Evolutionary conservation across 192 early-diverging fungal genomes (phyloP).

Genomic region (Haplosporangium gracile): DNA sequence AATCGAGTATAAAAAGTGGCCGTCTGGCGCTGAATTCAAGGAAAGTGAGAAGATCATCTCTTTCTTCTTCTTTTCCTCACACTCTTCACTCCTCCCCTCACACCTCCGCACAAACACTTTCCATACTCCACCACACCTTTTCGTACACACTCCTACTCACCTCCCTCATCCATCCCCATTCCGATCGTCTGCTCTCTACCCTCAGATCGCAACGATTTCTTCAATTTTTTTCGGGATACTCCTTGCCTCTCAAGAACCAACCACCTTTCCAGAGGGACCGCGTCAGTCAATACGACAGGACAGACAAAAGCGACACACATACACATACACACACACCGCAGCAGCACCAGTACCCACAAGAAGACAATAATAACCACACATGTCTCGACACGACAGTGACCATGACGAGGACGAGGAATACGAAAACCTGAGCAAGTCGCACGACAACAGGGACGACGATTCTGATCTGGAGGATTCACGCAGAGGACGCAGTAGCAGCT

Average conservation of each 20-base stretch:
- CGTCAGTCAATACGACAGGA: not conserved
- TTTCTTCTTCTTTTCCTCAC: constrained; percentile 11
- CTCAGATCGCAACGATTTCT: not conserved
- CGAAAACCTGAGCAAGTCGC: constrained; percentile 37
- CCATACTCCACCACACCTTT: not conserved
- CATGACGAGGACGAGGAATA: constrained; percentile 60
- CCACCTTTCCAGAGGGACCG: not conserved
- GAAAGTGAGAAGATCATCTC: constrained; percentile 35
- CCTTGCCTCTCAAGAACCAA: not conserved
- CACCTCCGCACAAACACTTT: not conserved
- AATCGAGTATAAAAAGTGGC: constrained; percentile 10
- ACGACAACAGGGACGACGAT: constrained; percentile 35
- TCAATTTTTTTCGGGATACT: not conserved
- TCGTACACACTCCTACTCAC: not conserved
- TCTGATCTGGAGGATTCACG: constrained; percentile 44
- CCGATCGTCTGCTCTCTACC: not conserved
- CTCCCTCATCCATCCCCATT: not conserved
- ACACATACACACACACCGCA: not conserved
- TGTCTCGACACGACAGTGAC: constrained; percentile 50
- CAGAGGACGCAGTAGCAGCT: constrained; percentile 12
- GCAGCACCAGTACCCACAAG: not conserved
- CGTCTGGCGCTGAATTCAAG: not conserved
- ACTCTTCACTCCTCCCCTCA: constrained; percentile 10
- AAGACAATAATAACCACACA: not conserved
- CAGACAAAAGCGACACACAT: not conserved